phyloP scores from a whole-genome alignment of 257 asterid genomes.

The Haberlea rhodopensis region DNA sequence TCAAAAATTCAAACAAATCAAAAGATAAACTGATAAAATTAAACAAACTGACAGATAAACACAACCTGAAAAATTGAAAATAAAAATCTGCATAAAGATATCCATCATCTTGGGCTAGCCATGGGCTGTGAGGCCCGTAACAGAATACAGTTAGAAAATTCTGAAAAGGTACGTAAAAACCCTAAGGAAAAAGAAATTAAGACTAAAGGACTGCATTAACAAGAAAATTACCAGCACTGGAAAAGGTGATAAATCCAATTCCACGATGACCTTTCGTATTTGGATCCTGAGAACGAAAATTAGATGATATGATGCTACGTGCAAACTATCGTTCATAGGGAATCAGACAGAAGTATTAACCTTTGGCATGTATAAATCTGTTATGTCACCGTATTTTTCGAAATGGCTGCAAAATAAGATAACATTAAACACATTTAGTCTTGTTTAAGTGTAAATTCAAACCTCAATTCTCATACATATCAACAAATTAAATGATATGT shows the following conservation, averaged over 20 bases:
- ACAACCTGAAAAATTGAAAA: too few relatives aligned
- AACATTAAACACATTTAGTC: too few relatives aligned
- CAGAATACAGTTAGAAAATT: too few relatives aligned
- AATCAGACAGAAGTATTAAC: slow-evolving; percentile 36
- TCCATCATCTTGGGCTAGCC: too few relatives aligned
- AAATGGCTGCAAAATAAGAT: slow-evolving; percentile 66
- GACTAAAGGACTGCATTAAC: slow-evolving; percentile 13
- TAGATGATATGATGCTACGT: slow-evolving; percentile 8
- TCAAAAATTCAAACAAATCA: too few relatives aligned
- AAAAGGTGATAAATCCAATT: slow-evolving; percentile 92
- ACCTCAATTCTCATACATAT: neutral
- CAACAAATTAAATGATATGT: neutral
- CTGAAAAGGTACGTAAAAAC: neutral
- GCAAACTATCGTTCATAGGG: neutral
- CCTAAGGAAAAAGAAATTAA: slow-evolving; percentile 2
- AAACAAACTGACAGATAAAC: too few relatives aligned
- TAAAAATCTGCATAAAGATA: too few relatives aligned
- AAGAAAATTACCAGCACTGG: slow-evolving; percentile 61
- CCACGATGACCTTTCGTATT: slow-evolving; percentile 93
- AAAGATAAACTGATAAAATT: too few relatives aligned
- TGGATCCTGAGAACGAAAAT: slow-evolving; percentile 63
- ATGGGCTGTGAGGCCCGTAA: too few relatives aligned
- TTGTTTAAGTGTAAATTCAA: neutral
- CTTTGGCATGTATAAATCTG: slow-evolving; percentile 92
- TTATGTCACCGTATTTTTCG: slow-evolving; percentile 78